Evolutionary conservation across 2,329 filamentous ascomycete species (phyloP).

Genomic region (Colletotrichum plurivorum): DNA sequence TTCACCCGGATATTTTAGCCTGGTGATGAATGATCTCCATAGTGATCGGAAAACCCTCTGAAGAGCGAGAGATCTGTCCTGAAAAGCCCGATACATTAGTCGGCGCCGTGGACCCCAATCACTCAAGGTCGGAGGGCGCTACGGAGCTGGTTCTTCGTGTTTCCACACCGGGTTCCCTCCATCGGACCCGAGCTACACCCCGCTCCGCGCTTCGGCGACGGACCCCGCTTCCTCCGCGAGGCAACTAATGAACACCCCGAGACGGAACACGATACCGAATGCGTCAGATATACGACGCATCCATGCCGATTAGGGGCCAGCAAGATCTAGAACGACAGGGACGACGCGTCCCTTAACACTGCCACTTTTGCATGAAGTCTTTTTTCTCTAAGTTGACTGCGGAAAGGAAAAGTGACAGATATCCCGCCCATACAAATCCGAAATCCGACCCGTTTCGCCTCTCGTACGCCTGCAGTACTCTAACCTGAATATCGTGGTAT

Average conservation of each 20-base stretch:
- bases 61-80: too few relatives aligned
- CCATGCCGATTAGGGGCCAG: background rate
- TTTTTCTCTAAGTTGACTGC: background rate
- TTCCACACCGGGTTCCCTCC: background rate
- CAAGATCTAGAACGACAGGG: background rate
- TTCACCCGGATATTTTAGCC: too few relatives aligned
- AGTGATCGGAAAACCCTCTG: too few relatives aligned
- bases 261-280: background rate
- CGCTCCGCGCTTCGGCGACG: slow-evolving; percentile 10
- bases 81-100: too few relatives aligned
- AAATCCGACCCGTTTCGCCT: background rate
- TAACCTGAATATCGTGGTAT: too few relatives aligned
- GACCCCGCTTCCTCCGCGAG: background rate
- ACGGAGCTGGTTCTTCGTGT: background rate
- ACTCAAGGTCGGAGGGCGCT: too few relatives aligned
- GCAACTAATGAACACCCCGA: too few relatives aligned
- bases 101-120: background rate
- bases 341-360: background rate
- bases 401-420: background rate
- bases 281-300: slow-evolving; percentile 13
- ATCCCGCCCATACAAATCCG: background rate
- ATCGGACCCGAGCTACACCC: slow-evolving; percentile 19
- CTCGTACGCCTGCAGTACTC: background rate
- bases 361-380: background rate
- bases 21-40: too few relatives aligned